A percentile compares a stretch with the other conserved stretches of the same genome.
Conservation (phyloP, 345 rosid genomes). For the Raphanus sativus region DNA sequence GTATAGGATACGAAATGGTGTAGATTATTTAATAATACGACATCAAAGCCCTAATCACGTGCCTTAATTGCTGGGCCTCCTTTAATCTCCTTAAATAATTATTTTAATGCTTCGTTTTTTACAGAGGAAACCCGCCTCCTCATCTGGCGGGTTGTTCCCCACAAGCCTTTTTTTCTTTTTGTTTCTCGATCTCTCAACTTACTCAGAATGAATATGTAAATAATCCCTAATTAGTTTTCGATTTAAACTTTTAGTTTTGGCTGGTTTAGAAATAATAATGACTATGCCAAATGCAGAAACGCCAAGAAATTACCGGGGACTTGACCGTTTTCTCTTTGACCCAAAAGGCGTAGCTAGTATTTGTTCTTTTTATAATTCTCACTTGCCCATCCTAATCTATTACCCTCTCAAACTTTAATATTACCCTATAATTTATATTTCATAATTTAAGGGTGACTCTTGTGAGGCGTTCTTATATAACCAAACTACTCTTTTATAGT, state of each 20-base stretch:
- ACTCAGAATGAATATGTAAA: background rate
- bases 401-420: background rate
- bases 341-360: conserved; percentile 30
- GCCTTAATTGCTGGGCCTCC: conserved; percentile 44
- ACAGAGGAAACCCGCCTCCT: conserved; percentile 47
- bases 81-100: conserved; percentile 6
- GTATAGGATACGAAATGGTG: conserved; percentile 30
- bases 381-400: conserved; percentile 27
- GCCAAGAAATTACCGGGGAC: background rate
- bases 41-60: conserved; percentile 43
- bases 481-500: background rate
- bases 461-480: background rate
- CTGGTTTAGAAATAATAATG: background rate
- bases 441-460: background rate
- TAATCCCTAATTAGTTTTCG: background rate
- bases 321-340: conserved; percentile 38
- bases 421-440: background rate
- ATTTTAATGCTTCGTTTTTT: conserved; percentile 37
- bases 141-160: conserved; percentile 46
- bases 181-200: conserved; percentile 35
- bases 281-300: background rate
- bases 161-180: conserved; percentile 31
- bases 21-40: conserved; percentile 28
- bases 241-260: conserved; percentile 5
- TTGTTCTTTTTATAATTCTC: conserved; percentile 9